A percentile compares a stretch with the other conserved stretches of the same genome.
These are phyloP conservation scores for Dictyophora rubrovolvata DNA, from an alignment of 768 basidiomycete genomes.

Conservation along the genomic window DNA sequence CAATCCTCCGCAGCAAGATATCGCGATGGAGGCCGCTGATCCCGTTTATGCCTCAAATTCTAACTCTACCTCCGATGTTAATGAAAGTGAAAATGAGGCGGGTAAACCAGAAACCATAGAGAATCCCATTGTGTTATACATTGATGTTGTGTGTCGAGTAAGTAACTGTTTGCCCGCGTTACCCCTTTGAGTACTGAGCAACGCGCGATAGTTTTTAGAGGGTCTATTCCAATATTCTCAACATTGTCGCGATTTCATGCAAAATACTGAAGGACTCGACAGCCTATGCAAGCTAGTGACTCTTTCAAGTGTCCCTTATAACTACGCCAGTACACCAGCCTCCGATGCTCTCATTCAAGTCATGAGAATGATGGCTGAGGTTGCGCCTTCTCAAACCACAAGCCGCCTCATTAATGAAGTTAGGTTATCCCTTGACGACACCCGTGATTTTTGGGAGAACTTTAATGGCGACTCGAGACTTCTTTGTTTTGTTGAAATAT, in stretches of 20 bases:
- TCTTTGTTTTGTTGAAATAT: conserved; percentile 48
- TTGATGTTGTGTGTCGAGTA: conserved; percentile 73
- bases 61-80: not conserved
- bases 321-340: conserved; percentile 75
- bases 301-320: conserved; percentile 80
- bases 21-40: conserved; percentile 1
- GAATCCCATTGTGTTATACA: conserved; percentile 65
- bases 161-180: conserved; percentile 16
- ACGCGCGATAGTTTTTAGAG: conserved; percentile 65
- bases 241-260: conserved; percentile 85
- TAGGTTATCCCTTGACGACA: conserved; percentile 56
- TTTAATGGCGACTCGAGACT: conserved; percentile 49
- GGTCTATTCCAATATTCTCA: conserved; percentile 88
- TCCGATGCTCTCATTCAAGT: conserved; percentile 85
- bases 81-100: not conserved
- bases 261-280: conserved; percentile 60
- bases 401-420: conserved; percentile 61
- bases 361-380: conserved; percentile 82
- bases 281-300: conserved; percentile 67
- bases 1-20: not conserved
- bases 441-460: conserved; percentile 59
- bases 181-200: not conserved
- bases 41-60: not conserved
- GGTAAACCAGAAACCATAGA: conserved; percentile 25
- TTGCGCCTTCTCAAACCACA: conserved; percentile 68